These are phyloP conservation scores for Xylaria sp. DNA, from an alignment of 2,329 filamentous ascomycete genomes.

Conservation along the genomic window DNA sequence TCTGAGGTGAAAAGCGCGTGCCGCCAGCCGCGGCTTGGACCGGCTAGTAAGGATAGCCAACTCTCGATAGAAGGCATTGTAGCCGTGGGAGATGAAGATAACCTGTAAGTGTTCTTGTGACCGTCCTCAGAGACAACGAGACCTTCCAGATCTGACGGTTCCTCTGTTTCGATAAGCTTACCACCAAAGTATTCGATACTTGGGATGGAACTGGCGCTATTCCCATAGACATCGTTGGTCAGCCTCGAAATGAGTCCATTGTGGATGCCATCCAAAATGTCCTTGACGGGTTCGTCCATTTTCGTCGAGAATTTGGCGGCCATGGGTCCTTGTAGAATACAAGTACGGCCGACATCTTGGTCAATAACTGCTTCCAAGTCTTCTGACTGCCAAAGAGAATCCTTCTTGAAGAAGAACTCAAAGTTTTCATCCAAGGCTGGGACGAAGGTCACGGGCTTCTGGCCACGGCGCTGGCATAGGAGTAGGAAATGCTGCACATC, in stretches of 20 bases:
- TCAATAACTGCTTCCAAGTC: constrained; percentile 94
- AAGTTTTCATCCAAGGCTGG: constrained; percentile 96
- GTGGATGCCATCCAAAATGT: constrained; percentile 92
- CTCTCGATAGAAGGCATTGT: constrained; percentile 78
- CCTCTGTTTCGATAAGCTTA: constrained; percentile 74
- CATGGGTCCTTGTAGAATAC: constrained; percentile 94
- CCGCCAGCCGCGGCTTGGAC: constrained; percentile 86
- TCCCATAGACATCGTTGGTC: constrained; percentile 78
- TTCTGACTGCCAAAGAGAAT: constrained; percentile 98
- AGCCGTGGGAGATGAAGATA: constrained; percentile 76
- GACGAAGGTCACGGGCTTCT: constrained; percentile 97
- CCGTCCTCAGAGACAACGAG: constrained; percentile 81
- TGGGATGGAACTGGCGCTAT: constrained; percentile 76
- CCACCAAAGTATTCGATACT: constrained; percentile 95
- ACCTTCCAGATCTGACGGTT: constrained; percentile 81
- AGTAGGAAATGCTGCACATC: constrained; percentile 97
- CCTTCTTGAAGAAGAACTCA: constrained; percentile 99
- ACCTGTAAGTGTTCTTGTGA: constrained; percentile 81
- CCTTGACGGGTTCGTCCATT: constrained; percentile 91
- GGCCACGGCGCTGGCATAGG: constrained; percentile 86
- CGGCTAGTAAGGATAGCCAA: constrained; percentile 89
- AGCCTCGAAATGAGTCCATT: constrained; percentile 82
- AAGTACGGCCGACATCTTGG: constrained; percentile 94
- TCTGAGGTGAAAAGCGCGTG: constrained; percentile 94
- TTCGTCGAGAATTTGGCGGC: constrained; percentile 88